Conservation (phyloP, 768 basidiomycete genomes). For the Boletus sp. region DNA sequence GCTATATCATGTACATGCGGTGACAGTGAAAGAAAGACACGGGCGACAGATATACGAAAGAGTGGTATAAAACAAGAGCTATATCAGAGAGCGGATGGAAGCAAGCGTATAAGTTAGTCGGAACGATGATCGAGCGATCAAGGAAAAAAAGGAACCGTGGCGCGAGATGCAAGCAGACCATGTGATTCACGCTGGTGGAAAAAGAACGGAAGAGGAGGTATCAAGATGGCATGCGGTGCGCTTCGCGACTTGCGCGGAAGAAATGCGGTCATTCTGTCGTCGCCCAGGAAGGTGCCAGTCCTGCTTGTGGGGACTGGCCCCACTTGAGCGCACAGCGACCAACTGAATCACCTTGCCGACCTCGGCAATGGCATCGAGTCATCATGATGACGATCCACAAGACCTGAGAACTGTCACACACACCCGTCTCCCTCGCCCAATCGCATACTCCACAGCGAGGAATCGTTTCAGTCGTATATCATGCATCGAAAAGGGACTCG, state of each 20-base stretch:
- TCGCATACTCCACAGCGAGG: neutral
- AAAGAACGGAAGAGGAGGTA: neutral
- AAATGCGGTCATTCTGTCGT: neutral
- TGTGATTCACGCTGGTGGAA: neutral
- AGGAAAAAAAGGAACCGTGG: neutral
- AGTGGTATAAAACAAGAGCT: slow-evolving; percentile 14
- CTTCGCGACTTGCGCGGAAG: slow-evolving; percentile 14
- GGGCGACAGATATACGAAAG: slow-evolving; percentile 6
- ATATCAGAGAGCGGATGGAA: neutral
- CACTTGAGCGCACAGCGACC: neutral
- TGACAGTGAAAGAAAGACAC: neutral
- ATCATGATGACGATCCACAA: neutral
- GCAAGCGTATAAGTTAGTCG: slow-evolving; percentile 20
- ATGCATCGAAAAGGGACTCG: neutral
- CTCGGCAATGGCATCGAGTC: slow-evolving; percentile 17
- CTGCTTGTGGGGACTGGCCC: slow-evolving; percentile 12
- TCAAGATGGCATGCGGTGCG: neutral
- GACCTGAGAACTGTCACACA: neutral
- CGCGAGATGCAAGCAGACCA: neutral
- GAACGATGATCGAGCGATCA: neutral
- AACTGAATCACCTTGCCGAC: neutral
- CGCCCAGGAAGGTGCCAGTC: neutral
- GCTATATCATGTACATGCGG: neutral
- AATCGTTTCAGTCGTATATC: neutral
- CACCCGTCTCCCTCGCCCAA: neutral